Evolutionary conservation across 768 basidiomycete genomes (phyloP), one percentile per base, ranked within the genome.

Genomic region (Galerina sulciceps): DNA sequence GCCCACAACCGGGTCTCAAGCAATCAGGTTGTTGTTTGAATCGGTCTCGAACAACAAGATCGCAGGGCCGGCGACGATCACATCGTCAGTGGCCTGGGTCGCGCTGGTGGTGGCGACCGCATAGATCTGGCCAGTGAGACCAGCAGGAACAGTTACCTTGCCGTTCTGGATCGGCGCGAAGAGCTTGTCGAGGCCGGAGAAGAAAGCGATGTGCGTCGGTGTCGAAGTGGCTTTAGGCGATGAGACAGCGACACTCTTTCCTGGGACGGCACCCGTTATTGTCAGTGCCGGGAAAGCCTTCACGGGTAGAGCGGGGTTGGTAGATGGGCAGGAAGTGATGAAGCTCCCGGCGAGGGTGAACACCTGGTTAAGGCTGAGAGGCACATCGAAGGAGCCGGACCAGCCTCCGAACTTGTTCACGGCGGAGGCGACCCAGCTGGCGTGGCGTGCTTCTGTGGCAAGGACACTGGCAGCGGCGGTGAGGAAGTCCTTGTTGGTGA

Each of bases 401-500:
- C 85, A 87, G 0, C 79, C 72, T 13, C 75, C 66, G 10, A 68
- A 69, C 41, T 77, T 73, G 64, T 76, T 72, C 23, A 82, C 76
- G 31, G 79, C 75, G 14, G 77, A 71, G 17, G 75, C 73, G 35
- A 88, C 64, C 85, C 85, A 88, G 38, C 78, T 73, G 11, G 81
- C 80, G 60, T 88, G 85, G 37, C 85, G 78, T 40, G 85, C 80
- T 67, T 89, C 86, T 42, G 81, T 82, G 36, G 84, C 75, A 41
- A 86, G 78, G 62, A 89, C 82, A 48, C 78, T 76, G 5, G 79
- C 85, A 8, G 84, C 84, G 15, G 80, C 81, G 31, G 82, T 79
- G 20, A 84, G 66, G 68, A 79, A 81, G 17, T 70, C 74, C 59
- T 76, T 74, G 69, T 76, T 72, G 51, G 69, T 67, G 69, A 88